Evolutionary conservation across 768 basidiomycete species (phyloP).

Genomic region (Astraeus odoratus): DNA sequence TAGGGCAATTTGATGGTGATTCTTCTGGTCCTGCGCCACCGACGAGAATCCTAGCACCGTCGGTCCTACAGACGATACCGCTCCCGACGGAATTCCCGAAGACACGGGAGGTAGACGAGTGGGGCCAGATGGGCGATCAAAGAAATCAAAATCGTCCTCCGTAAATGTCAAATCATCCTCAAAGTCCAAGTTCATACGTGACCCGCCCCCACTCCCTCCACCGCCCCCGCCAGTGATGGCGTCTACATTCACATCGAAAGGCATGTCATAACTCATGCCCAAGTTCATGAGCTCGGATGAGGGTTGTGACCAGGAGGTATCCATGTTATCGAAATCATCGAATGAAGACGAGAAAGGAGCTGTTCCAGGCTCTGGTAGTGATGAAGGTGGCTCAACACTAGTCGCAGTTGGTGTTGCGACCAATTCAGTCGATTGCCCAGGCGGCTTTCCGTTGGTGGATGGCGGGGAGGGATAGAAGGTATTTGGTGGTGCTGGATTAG

Average conservation of each 20-base stretch:
- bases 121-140: constrained; percentile 50
- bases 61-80: constrained; percentile 28
- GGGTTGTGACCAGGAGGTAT: constrained; percentile 35
- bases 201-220: constrained; percentile 17
- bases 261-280: constrained; percentile 35
- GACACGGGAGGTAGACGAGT: constrained; percentile 14
- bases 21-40: constrained; percentile 22
- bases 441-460: constrained; percentile 31
- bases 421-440: constrained; percentile 2
- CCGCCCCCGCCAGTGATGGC: constrained; percentile 26
- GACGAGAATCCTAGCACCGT: constrained; percentile 30
- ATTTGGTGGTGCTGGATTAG: constrained; percentile 19
- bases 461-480: constrained; percentile 62
- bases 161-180: constrained; percentile 57
- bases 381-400: constrained; percentile 6
- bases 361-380: constrained; percentile 13
- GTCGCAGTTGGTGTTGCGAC: constrained; percentile 19
- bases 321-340: constrained; percentile 38
- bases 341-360: constrained; percentile 26
- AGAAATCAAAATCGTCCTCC: constrained; percentile 87
- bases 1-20: constrained; percentile 16
- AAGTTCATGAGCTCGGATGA: constrained; percentile 31
- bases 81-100: constrained; percentile 15
- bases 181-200: constrained; percentile 37
- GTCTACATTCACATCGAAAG: constrained; percentile 41